phyloP scores from a whole-genome alignment of 2,329 filamentous ascomycete genomes.

The Nemania diffusa region DNA sequence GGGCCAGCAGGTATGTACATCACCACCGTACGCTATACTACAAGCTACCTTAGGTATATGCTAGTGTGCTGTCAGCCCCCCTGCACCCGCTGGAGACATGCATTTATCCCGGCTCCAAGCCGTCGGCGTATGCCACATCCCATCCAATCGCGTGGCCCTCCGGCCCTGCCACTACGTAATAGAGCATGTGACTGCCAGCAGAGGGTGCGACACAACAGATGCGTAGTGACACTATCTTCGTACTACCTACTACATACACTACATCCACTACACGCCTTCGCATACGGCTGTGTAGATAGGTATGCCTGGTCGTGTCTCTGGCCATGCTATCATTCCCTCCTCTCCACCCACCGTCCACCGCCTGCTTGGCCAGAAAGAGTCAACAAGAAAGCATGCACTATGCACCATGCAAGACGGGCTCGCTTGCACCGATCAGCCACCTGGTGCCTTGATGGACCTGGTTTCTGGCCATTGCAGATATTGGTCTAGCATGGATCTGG shows the following conservation, averaged over 20 bases:
- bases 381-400: constrained; percentile 17
- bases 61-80: not conserved
- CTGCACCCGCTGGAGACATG: constrained; percentile 7
- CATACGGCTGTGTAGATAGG: not conserved
- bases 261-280: no score
- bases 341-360: no score
- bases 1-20: not conserved
- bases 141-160: constrained; percentile 23
- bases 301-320: not conserved
- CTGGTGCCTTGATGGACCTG: constrained; percentile 18
- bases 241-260: no score
- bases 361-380: not conserved
- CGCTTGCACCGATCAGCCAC: constrained; percentile 9
- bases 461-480: constrained; percentile 6
- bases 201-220: no score
- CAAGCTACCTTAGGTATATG: not conserved
- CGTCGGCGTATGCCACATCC: constrained; percentile 6
- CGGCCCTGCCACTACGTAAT: constrained; percentile 27
- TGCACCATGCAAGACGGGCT: constrained; percentile 16
- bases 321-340: not conserved
- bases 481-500: constrained; percentile 27
- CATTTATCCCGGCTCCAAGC: constrained; percentile 2
- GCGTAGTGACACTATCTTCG: no score
- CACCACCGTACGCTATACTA: not conserved
- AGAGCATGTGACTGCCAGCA: constrained; percentile 18